Percentiles rank a stretch among this genome's conserved stretches.
Evolutionary conservation across 371 early-diverging fungal genomes (phyloP).

Genomic region (Rhizopus arrhizus): DNA sequence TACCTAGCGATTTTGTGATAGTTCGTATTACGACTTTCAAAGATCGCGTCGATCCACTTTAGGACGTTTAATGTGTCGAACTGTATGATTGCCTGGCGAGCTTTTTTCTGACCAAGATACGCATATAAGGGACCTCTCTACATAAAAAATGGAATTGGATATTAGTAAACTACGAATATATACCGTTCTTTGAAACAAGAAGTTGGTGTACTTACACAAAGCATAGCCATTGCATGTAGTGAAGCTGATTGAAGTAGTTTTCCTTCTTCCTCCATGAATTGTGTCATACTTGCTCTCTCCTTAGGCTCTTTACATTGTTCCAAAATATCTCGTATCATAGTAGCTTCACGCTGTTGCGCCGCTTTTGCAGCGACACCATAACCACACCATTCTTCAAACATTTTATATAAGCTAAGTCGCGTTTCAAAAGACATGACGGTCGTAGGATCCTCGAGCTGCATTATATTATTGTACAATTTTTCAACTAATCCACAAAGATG

Average conservation of each 20-base stretch:
- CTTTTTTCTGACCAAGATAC: slow-evolving; percentile 64
- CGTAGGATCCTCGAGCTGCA: slow-evolving; percentile 49
- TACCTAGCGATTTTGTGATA: slow-evolving; percentile 51
- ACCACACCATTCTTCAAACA: slow-evolving; percentile 95
- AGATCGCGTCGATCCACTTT: slow-evolving; percentile 72
- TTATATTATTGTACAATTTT: slow-evolving; percentile 73
- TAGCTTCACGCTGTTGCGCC: slow-evolving; percentile 72
- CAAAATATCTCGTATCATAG: slow-evolving; percentile 73
- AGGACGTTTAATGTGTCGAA: slow-evolving; percentile 60
- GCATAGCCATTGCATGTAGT: slow-evolving; percentile 84
- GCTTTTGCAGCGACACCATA: slow-evolving; percentile 69
- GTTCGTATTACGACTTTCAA: slow-evolving; percentile 60
- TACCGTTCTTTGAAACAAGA: too few relatives aligned
- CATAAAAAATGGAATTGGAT: neutral
- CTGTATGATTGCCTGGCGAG: slow-evolving; percentile 60
- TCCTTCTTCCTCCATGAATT: slow-evolving; percentile 78
- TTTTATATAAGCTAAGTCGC: slow-evolving; percentile 73
- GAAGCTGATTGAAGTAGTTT: slow-evolving; percentile 78
- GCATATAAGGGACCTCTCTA: slow-evolving; percentile 72
- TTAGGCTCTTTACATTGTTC: slow-evolving; percentile 75
- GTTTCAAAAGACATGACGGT: slow-evolving; percentile 77
- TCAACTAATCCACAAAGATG: slow-evolving; percentile 88
- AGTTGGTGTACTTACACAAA: slow-evolving; percentile 67
- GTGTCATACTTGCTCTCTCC: slow-evolving; percentile 65
- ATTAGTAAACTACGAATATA: neutral